Conservation (phyloP, 2,329 filamentous ascomycete species). For the Leptographium flavum region DNA sequence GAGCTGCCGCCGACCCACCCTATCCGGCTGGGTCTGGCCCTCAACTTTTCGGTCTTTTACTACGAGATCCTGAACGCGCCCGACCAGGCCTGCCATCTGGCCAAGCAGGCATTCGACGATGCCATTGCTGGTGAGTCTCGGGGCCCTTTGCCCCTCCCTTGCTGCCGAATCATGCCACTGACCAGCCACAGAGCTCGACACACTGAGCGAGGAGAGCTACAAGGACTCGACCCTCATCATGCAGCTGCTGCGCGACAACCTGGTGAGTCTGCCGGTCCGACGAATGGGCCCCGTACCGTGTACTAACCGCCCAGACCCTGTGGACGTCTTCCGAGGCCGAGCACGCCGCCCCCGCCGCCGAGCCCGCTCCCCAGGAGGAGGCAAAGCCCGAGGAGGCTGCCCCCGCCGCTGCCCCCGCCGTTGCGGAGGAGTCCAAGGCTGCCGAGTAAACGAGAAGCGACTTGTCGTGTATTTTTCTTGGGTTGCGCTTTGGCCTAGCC, state of each 20-base stretch:
- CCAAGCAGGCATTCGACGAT: constrained; percentile 92
- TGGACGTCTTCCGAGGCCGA: constrained; percentile 99
- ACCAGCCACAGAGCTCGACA: constrained; percentile 66
- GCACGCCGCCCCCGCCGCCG: constrained; percentile 42
- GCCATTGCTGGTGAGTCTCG: constrained; percentile 58
- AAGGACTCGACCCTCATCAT: constrained; percentile 98
- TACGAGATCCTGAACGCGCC: constrained; percentile 99
- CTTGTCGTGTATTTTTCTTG: constrained; percentile 9
- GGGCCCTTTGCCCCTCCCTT: background rate
- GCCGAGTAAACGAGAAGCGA: constrained; percentile 34
- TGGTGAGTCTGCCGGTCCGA: constrained; percentile 46
- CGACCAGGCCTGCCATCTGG: constrained; percentile 94
- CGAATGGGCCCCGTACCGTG: background rate
- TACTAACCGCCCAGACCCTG: constrained; percentile 52
- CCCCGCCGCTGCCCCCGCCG: constrained; percentile 24
- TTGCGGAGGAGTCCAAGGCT: constrained; percentile 58
- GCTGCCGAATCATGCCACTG: constrained; percentile 6
- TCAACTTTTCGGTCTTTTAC: constrained; percentile 99
- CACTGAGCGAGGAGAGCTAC: constrained; percentile 96
- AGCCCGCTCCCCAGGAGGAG: constrained; percentile 41
- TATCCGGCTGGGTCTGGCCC: constrained; percentile 79
- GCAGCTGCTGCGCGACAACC: constrained; percentile 94
- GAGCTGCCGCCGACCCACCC: constrained; percentile 85
- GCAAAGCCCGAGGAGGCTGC: constrained; percentile 39
- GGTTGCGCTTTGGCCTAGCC: constrained; percentile 21